Conservation (phyloP, 176 grass and related monocot genomes). For the Zoysia japonica region DNA sequence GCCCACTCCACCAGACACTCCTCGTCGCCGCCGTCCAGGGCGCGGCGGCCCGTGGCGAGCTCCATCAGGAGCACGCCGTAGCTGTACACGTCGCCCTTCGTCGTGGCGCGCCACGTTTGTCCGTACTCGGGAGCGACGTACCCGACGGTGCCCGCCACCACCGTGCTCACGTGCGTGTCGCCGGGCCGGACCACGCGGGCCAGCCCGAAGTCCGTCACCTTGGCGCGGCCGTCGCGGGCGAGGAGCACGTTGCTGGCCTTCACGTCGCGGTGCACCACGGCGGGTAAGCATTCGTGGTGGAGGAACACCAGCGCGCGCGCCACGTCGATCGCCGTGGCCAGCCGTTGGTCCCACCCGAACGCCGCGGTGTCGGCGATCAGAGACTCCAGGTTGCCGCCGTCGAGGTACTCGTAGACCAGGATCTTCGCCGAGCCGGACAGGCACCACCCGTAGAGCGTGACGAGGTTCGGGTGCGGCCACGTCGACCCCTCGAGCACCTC, state of each 20-base stretch:
- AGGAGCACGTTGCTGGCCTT: constrained; percentile 96
- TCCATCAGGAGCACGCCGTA: constrained; percentile 89
- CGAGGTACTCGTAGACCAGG: constrained; percentile 87
- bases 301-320: constrained; percentile 74
- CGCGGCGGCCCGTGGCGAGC: constrained; percentile 64
- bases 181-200: constrained; percentile 65
- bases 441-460: constrained; percentile 90
- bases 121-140: constrained; percentile 92
- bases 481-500: constrained; percentile 67
- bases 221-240: constrained; percentile 45
- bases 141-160: constrained; percentile 93
- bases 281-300: constrained; percentile 85
- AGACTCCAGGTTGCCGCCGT: constrained; percentile 77
- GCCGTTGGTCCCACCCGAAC: constrained; percentile 49
- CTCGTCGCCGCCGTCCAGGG: constrained; percentile 72
- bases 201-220: constrained; percentile 92
- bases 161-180: constrained; percentile 88
- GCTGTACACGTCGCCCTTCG: constrained; percentile 89
- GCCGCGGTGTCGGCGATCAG: constrained; percentile 44
- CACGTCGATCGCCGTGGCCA: constrained; percentile 62
- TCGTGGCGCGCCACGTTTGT: constrained; percentile 86
- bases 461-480: constrained; percentile 86
- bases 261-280: constrained; percentile 91
- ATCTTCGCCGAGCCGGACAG: constrained; percentile 65
- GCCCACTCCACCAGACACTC: constrained; percentile 82